phyloP scores from a whole-genome alignment of 495 filamentous ascomycete genomes.

The Podospora sp. region DNA sequence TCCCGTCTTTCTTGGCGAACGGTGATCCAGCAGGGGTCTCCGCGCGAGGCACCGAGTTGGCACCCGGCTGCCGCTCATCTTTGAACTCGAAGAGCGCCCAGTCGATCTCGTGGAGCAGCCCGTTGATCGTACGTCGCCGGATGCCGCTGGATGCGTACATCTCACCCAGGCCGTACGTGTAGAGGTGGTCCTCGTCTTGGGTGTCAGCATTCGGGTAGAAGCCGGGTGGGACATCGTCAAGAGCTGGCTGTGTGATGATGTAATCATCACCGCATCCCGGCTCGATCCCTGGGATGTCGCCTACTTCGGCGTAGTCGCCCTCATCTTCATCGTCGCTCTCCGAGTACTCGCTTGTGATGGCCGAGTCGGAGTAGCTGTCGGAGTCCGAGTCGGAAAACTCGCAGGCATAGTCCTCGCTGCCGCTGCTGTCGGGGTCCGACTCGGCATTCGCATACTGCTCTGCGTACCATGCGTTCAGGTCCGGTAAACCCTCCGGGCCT shows the following conservation, averaged over 20 bases:
- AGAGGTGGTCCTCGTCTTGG: conserved; percentile 64
- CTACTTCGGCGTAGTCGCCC: conserved; percentile 58
- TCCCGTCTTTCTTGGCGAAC: conserved; percentile 30
- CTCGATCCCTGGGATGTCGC: conserved; percentile 82
- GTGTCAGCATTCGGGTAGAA: conserved; percentile 66
- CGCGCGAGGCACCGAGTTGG: conserved; percentile 62
- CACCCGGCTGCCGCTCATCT: conserved; percentile 66
- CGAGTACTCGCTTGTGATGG: conserved; percentile 48
- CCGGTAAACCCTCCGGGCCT: conserved; percentile 20
- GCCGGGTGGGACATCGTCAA: conserved; percentile 80
- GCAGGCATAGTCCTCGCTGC: conserved; percentile 45
- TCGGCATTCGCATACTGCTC: conserved; percentile 37
- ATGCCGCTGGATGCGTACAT: conserved; percentile 89
- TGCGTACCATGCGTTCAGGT: conserved; percentile 39
- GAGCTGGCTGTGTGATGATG: conserved; percentile 82
- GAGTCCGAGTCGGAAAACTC: conserved; percentile 62
- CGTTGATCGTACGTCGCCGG: conserved; percentile 62
- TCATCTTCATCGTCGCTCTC: conserved; percentile 48
- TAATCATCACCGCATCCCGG: conserved; percentile 71
- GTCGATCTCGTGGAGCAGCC: conserved; percentile 86
- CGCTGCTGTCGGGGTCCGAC: conserved; percentile 42
- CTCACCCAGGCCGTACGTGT: conserved; percentile 75
- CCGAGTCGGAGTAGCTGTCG: conserved; percentile 47
- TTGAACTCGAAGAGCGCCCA: conserved; percentile 90
- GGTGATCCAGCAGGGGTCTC: conserved; percentile 41